Evolutionary conservation across 805 yeast species (phyloP), one percentile per base, ranked within the genome.

Genomic region (Wickerhamiella kurtzmanii): DNA sequence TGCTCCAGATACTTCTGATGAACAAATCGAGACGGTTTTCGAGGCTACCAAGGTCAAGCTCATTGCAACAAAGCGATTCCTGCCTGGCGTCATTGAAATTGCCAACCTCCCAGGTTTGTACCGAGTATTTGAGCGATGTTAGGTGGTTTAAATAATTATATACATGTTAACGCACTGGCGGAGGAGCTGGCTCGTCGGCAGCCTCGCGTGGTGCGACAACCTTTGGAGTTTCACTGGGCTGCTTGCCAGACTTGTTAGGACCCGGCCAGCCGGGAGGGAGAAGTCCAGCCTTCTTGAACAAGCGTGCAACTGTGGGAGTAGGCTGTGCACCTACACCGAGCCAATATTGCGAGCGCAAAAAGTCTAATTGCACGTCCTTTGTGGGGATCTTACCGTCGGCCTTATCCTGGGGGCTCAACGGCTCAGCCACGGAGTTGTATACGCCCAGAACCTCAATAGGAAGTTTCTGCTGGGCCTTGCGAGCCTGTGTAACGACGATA

Each of bases 391-490:
- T 61, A 9, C 82, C 83, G 18, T 61, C 62, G 37, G 72, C 75
- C 53, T 67, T 68, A 58, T 82, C 85, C 51, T 70, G 74, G 19
- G 79, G 75, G 0, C 81, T 71, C 47, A 80, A 63, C 25, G 89
- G 82, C 44, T 73, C 71, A 3, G 96, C 83, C 20, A 75, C 69
- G 32, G 98, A 96, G 59, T 86, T 79, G 62, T 86, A 92, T 1
- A 96, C 86, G 25, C 98, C 98, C 52, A 92, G 66, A 9, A 92
- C 98, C 65, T 92, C 98, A 41, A 92, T 79, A 11, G 98, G 98
- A 55, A 82, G 74, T 46, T 77, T 78, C 63, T 85, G 87, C 55
- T 94, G 73, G n/a, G 86, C 92, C 44, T 59, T 64, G 60, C 58
- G 68, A 46, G 77, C 75, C 53, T 80, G 77, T 3, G 94, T 77